Base-by-base conservation (phyloP, 2,329 filamentous ascomycete genomes). In the Didymella pomorum region DNA sequence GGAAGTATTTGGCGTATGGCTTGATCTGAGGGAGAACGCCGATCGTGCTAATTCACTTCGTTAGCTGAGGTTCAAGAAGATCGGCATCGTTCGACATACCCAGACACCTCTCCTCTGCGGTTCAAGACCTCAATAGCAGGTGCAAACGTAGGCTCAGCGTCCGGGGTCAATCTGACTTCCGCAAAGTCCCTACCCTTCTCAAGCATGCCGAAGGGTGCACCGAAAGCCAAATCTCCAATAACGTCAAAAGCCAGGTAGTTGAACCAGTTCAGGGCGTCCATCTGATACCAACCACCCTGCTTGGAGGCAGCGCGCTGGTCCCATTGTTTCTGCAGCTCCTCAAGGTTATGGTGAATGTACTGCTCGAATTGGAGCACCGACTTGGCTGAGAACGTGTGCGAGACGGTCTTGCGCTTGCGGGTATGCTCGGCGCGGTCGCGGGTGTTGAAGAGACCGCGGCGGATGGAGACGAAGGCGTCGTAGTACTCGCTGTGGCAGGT, bases 91-190 rank as follows among this genome's bases (percentile, higher is more conserved):
- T 10, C 23, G 42, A 68, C 75, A 37, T 69, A 78, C 76, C 87
- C 90, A 12, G 89, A 93, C 28, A 97, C 92, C 72, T 97, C 93
- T 54, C 93, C 93, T 47, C 93, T 84, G 14, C 93, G 86, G 79
- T 97, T 97, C 53, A 97, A 82, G 4, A 96, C 93, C 78, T 97
- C 88, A 61, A 97, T 91, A 10, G 93, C 93, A 0, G 89, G 86
- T 0, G 89, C 90, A 68, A 89, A 92, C 26, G 86, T 86, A 4
- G 89, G 85, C 2, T 85, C 81, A 1, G 83, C 81, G 58, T 87
- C 81, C 0, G 88, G 86, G 0, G 83, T 84, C 60, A 80, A 79
- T 44, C 87, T 84, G 48, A 94, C 87, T 76, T 94, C 90, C 2
- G 91, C 90, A 48, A 92, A 83, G 73, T 96, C 92, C 58, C 85